Base-by-base conservation (phyloP, 2,329 filamentous ascomycete species). In the Lomentospora prolificans region DNA sequence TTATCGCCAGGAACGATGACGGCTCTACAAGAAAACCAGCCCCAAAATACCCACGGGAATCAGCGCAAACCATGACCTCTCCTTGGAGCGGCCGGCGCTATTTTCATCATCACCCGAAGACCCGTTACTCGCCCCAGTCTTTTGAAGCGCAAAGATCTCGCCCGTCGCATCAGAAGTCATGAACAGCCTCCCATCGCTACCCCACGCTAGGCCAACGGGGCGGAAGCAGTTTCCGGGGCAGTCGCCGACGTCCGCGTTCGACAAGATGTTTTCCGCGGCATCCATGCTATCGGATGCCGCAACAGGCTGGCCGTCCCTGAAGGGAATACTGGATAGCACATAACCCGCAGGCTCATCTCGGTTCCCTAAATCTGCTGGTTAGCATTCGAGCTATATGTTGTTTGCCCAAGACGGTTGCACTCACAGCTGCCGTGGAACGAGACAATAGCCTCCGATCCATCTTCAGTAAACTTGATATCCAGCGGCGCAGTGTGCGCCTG, bases 351-450 rank as follows among this genome's bases (percentile, higher is more conserved):
- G 72, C 8, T 66, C 61, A 8, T 70, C 64, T 25, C 71, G 69
- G 62, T 75, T 69, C 72, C 71, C 73, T 75, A 46, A 4, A 51
- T 9, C 41, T 9, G 14, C 41, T 17, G 19, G 8, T 50, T 22
- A 50, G 24, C 24, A 14, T 10, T 46, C n/a, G n/a, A n/a, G n/a
- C n/a, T n/a, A n/a, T n/a, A n/a, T n/a, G n/a, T n/a, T n/a, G n/a
- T n/a, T n/a, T 48, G 69, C 7, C 30, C 30, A 33, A 33, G 12
- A 33, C n/a, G n/a, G n/a, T n/a, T n/a, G n/a, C n/a, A n/a, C 71
- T 68, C 65, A 84, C 86, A 89, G 66, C 80, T 85, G 10, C 87
- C 86, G 66, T 89, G 86, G 68, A 89, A 88, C 0, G 81, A 75
- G 19, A 90, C 71, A 69, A 80, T 90, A 1, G 84, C 85, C 2